A percentile compares a stretch with the other conserved stretches of the same genome.
Conservation (phyloP, 2,329 filamentous ascomycete species). For the Tolypocladium nubicola region DNA sequence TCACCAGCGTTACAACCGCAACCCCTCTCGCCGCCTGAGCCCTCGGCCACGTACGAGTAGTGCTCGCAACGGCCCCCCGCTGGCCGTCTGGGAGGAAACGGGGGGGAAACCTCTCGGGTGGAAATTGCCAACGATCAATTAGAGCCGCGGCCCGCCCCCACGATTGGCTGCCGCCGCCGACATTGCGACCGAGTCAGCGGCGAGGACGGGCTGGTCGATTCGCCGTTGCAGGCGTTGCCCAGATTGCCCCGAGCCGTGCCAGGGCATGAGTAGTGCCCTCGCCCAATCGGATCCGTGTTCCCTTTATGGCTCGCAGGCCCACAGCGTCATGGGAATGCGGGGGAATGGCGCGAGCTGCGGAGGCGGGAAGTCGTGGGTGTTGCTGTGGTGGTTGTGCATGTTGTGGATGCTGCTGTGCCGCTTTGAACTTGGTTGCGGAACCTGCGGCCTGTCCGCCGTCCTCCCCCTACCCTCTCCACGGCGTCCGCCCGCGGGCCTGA, state of each 20-base stretch:
- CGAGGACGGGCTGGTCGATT: neutral
- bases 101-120: no score
- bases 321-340: neutral
- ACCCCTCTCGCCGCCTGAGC: neutral
- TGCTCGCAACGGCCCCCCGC: no score
- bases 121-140: neutral
- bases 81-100: no score
- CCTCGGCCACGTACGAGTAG: no score
- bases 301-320: neutral
- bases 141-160: neutral
- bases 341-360: neutral
- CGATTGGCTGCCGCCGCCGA: neutral
- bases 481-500: neutral
- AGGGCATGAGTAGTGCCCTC: neutral
- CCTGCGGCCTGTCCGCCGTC: neutral
- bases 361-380: neutral
- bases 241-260: neutral
- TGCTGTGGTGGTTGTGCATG: neutral
- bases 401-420: neutral
- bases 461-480: neutral
- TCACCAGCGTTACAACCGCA: neutral
- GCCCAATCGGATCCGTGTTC: neutral
- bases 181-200: neutral
- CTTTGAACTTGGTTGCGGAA: neutral
- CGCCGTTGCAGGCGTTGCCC: neutral